Evolutionary conservation across 1,284 basidiomycete species (phyloP).

Genomic region (Ceratobasidium sp.): DNA sequence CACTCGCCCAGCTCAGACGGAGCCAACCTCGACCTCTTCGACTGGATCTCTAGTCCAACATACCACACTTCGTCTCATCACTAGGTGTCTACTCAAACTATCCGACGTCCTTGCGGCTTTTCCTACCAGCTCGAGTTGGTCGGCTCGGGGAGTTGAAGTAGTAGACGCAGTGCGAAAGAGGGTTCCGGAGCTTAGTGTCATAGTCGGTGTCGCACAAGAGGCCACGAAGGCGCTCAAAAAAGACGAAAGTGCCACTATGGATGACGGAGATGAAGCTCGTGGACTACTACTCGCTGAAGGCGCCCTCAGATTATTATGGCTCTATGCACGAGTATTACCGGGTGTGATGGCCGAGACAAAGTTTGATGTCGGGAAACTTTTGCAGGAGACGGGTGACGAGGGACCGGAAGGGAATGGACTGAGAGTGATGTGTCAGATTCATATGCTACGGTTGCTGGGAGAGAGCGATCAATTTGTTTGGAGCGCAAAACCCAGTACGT

Average conservation of each 20-base stretch:
- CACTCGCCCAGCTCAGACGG: neutral
- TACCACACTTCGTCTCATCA: slow-evolving; percentile 75
- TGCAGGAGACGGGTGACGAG: slow-evolving; percentile 56
- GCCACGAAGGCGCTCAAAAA: slow-evolving; percentile 15
- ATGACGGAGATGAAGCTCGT: slow-evolving; percentile 51
- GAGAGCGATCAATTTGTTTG: slow-evolving; percentile 80
- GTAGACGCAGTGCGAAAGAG: slow-evolving; percentile 76
- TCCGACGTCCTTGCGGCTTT: slow-evolving; percentile 62
- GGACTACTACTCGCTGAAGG: slow-evolving; percentile 69
- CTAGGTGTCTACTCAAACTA: slow-evolving; percentile 75
- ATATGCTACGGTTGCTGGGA: slow-evolving; percentile 74
- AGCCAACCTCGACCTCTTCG: slow-evolving; percentile 56
- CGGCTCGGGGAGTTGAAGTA: slow-evolving; percentile 69
- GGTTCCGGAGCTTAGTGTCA: slow-evolving; percentile 82
- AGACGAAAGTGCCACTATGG: neutral
- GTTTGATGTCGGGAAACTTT: slow-evolving; percentile 85
- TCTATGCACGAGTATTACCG: slow-evolving; percentile 82
- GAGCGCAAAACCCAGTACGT: slow-evolving; percentile 72
- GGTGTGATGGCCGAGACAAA: slow-evolving; percentile 75
- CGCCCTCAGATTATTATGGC: slow-evolving; percentile 78
- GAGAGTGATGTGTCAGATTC: slow-evolving; percentile 71
- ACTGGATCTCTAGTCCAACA: slow-evolving; percentile 75
- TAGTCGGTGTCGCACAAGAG: slow-evolving; percentile 76
- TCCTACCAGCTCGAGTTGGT: slow-evolving; percentile 65
- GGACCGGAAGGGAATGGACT: slow-evolving; percentile 48